Evolutionary conservation across 345 rosid species (phyloP).

Genomic region (Moringa oleifera): DNA sequence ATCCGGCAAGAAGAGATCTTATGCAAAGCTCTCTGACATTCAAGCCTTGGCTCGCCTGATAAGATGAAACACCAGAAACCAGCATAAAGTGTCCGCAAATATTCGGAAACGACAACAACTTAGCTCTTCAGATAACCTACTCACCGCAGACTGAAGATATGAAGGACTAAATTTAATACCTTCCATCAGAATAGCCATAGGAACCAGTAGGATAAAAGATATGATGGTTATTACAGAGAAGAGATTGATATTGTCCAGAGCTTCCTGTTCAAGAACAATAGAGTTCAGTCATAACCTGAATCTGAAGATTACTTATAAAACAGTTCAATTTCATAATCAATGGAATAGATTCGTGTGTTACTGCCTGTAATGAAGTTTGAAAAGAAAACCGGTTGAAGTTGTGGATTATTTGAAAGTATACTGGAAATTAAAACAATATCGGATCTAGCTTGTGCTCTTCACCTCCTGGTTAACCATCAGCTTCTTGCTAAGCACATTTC

Average conservation of each 20-base stretch:
- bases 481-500: constrained; percentile 82
- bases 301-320: too few species aligned
- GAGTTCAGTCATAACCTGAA: too few species aligned
- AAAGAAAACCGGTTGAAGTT: too few species aligned
- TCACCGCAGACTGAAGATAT: constrained; percentile 57
- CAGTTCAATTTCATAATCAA: too few species aligned
- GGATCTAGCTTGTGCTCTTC: background rate
- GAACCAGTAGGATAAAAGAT: constrained; percentile 61
- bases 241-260: constrained; percentile 81
- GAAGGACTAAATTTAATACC: constrained; percentile 69
- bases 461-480: constrained; percentile 66
- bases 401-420: too few species aligned
- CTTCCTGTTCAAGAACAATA: constrained; percentile 37
- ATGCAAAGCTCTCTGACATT: constrained; percentile 44
- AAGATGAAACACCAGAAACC: constrained; percentile 6
- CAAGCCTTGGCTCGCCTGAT: constrained; percentile 60
- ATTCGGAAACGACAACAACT: too few species aligned
- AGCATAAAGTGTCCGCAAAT: constrained; percentile 2
- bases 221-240: constrained; percentile 75
- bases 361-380: too few species aligned
- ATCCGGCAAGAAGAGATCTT: constrained; percentile 59
- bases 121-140: constrained; percentile 21
- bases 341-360: too few species aligned
- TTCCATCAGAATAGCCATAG: constrained; percentile 56
- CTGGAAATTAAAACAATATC: too few species aligned